Base-by-base conservation (phyloP, 306 rosid genomes). In the Prunus mume region DNA sequence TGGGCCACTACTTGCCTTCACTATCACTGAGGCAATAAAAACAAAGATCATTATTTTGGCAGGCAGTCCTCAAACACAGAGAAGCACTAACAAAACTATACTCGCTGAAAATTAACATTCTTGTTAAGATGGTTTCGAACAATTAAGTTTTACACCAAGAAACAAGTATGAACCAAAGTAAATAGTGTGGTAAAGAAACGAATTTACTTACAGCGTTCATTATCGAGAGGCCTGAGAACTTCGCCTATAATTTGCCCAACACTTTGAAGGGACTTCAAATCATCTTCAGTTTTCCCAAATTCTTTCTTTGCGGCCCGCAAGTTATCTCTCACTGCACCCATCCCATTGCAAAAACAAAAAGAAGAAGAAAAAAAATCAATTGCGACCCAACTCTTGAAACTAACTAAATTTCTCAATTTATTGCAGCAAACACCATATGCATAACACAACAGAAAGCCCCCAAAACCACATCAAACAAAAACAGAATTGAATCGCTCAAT, bases 161-260 rank as follows among this genome's bases (percentile, higher is more conserved):
- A 32, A 10, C 14, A 9, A 18, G 68, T 20, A 10, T n/a, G 12
- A 19, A 17, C 19, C 57, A 18, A 14, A 47, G 18, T 67, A 34
- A 5, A 56, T 4, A 68, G 11, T 57, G 7, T 13, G 22, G 43
- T 27, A 58, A 30, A 68, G 17, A 9, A 7, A 52, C 57, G 7
- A 62, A 24, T 28, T 28, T 50, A 68, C 56, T 81, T 85, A 96
- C 97, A 75, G 79, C 98, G 97, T 78, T 92, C 99, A 68, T 92
- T 89, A 88, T 92, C 98, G 13, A 96, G 98, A 69, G 93, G 99
- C 81, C 98, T 82, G 67, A 96, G 97, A 81, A 96, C 98, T 89
- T 96, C 99, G 45, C 99, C 99, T 2, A 96, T 88, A 43, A 90
- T 87, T 89, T 92, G 97, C 22, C 98, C 99, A 79, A 92, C 98